These are phyloP conservation scores for Wakefieldia striispora DNA, from an alignment of 768 basidiomycete genomes.

Conservation along the genomic window DNA sequence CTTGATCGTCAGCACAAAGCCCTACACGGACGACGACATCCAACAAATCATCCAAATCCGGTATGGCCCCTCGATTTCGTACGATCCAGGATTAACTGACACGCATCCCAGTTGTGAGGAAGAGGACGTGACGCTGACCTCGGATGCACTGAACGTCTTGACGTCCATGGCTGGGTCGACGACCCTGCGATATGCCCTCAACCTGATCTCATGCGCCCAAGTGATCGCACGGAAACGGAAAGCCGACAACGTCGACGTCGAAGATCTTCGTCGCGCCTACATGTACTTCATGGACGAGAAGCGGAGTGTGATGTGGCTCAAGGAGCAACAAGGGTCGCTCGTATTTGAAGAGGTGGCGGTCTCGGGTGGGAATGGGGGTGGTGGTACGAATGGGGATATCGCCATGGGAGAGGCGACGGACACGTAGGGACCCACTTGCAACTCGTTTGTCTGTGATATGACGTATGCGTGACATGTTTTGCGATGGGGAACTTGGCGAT, in stretches of 20 bases:
- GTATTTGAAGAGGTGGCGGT: constrained; percentile 69
- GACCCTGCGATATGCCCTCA: constrained; percentile 90
- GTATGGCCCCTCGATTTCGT: constrained; percentile 33
- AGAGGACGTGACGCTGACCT: constrained; percentile 84
- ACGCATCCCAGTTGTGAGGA: constrained; percentile 69
- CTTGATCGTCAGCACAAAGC: constrained; percentile 90
- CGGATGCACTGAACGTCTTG: constrained; percentile 73
- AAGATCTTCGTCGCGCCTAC: constrained; percentile 83
- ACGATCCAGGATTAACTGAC: constrained; percentile 1
- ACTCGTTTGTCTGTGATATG: no score
- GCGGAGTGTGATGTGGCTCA: constrained; percentile 87
- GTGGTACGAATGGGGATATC: constrained; percentile 28
- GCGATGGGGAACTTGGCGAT: no score
- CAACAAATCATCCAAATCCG: constrained; percentile 91
- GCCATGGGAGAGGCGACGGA: constrained; percentile 37
- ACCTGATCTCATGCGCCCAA: constrained; percentile 91
- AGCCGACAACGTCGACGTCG: constrained; percentile 74
- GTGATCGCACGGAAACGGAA: constrained; percentile 85
- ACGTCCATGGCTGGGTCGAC: constrained; percentile 88
- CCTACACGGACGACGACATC: constrained; percentile 81
- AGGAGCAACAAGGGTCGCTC: constrained; percentile 74
- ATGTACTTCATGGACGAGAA: constrained; percentile 92
- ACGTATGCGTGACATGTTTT: no score
- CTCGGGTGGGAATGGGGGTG: constrained; percentile 18
- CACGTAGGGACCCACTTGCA: constrained; percentile 6